Base-by-base conservation (phyloP, 352 stramenopile genomes). In the Phytophthora sp. region DNA sequence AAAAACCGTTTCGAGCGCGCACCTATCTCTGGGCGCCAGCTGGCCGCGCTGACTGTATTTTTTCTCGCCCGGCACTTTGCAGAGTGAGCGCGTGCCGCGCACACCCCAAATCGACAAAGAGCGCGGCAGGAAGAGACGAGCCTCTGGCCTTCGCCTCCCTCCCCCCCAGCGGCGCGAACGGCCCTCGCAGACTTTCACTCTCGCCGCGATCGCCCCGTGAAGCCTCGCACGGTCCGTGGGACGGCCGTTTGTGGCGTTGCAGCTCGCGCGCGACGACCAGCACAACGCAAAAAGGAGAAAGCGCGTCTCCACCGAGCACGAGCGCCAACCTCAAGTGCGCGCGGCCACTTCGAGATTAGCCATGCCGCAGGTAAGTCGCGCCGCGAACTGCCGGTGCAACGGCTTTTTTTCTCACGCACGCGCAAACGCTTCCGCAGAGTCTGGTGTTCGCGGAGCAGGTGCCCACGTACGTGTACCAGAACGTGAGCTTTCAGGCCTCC, bases 381-480 rank as follows among this genome's bases (percentile, higher is more conserved):
- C 42, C 15, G 11, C n/a, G 12, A 38, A 11, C 30, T n/a, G 10
- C 3, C 17, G 26, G 15, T 35, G 23, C 45, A 31, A 50, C 55
- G 41, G 28, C 45, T 59, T 52, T 46, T 20, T 30, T 54, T 53
- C 37, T 10, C 15, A n/a, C 32, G 5, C 7, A n/a, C 31, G 7
- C 31, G 11, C 28, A 24, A 54, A 34, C 27, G 32, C 15, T 54
- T 31, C 7, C 23, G 21, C 54, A 92, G 82, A 84, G 63, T 54
- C 67, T 92, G 24, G 74, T 76, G 44, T 90, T 92, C 52, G 65
- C 59, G 42, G 68, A 77, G 54, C 66, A 82, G 54, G 63, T 77
- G 58, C 81, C 83, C 6, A 49, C 83, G 50, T 87, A 79, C 63
- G 81, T 88, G 54, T 92, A 86, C 69, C 77, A 76, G 44, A 77